These are phyloP conservation scores for Musa balbisiana DNA, from an alignment of 202 grass and related monocot species.

Conservation along the genomic window DNA sequence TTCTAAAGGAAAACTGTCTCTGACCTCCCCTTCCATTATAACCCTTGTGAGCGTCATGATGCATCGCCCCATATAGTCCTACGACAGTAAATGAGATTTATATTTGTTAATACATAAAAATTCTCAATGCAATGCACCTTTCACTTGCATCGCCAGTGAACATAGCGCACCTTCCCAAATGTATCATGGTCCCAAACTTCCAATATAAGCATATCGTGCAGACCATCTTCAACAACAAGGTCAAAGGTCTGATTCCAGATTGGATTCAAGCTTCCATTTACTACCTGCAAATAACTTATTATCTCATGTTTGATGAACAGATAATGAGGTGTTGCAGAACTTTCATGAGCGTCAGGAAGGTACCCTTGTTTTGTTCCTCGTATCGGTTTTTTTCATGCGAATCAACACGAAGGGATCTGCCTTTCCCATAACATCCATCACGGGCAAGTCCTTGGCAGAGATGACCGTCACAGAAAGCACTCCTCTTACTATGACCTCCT, in stretches of 20 bases:
- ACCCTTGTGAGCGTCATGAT: constrained; percentile 90
- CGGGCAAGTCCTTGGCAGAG: constrained; percentile 82
- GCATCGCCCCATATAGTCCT: constrained; percentile 94
- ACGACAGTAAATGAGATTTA: constrained; percentile 9
- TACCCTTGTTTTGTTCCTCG: constrained; percentile 91
- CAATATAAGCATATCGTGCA: constrained; percentile 97
- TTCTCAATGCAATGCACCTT: too few species aligned
- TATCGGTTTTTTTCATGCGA: constrained; percentile 73
- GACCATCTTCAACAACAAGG: constrained; percentile 89
- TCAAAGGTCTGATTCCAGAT: constrained; percentile 98
- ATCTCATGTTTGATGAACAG: neutral
- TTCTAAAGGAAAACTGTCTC: constrained; percentile 62
- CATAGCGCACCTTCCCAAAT: constrained; percentile 73
- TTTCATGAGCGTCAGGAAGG: constrained; percentile 18
- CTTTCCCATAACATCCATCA: constrained; percentile 94
- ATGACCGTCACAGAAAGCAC: constrained; percentile 85
- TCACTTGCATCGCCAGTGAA: neutral
- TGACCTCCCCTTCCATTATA: constrained; percentile 74
- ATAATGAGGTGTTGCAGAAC: constrained; percentile 1
- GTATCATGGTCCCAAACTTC: constrained; percentile 99
- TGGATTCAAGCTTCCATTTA: constrained; percentile 72
- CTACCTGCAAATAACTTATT: constrained; percentile 47
- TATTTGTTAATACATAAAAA: too few species aligned
- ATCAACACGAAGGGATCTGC: constrained; percentile 82
- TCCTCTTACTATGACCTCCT: constrained; percentile 82